These are phyloP conservation scores for Saccharomyces paradoxus DNA, from an alignment of 805 yeast species.

Conservation along the genomic window DNA sequence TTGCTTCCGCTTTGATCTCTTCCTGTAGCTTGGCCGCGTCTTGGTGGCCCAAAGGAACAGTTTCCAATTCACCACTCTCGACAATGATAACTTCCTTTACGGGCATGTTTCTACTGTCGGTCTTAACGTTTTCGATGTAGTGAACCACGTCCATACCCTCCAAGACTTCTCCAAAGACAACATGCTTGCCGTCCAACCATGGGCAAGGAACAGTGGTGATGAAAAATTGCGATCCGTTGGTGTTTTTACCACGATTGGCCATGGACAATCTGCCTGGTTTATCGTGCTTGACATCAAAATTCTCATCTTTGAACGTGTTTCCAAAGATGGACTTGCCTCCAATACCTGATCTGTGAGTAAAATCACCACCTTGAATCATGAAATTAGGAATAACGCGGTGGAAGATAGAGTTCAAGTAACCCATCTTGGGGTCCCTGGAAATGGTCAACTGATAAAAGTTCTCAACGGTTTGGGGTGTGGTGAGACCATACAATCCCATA, in stretches of 20 bases:
- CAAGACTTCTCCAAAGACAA: slow-evolving; percentile 90
- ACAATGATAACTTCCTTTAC: slow-evolving; percentile 52
- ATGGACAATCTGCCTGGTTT: slow-evolving; percentile 62
- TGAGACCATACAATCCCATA: slow-evolving; percentile 80
- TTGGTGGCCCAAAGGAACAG: neutral
- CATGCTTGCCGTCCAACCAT: slow-evolving; percentile 93
- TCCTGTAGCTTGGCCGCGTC: neutral
- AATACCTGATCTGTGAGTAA: slow-evolving; percentile 58
- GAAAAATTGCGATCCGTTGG: slow-evolving; percentile 92
- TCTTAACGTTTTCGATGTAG: slow-evolving; percentile 65
- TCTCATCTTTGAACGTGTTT: slow-evolving; percentile 57
- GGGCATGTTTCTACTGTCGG: slow-evolving; percentile 68
- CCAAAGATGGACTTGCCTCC: slow-evolving; percentile 76
- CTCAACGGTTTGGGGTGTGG: slow-evolving; percentile 81
- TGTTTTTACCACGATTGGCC: slow-evolving; percentile 74
- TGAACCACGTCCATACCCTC: slow-evolving; percentile 80
- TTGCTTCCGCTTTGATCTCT: neutral
- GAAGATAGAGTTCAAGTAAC: slow-evolving; percentile 55
- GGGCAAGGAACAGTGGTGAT: slow-evolving; percentile 74
- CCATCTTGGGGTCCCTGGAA: slow-evolving; percentile 63
- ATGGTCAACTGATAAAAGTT: slow-evolving; percentile 75
- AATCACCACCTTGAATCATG: slow-evolving; percentile 80
- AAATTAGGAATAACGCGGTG: slow-evolving; percentile 65
- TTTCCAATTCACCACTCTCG: slow-evolving; percentile 52
- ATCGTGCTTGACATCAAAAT: slow-evolving; percentile 58